Percentiles rank a stretch among this genome's conserved stretches.
Conservation (phyloP, 306 rosid species). For the Urtica urens region DNA sequence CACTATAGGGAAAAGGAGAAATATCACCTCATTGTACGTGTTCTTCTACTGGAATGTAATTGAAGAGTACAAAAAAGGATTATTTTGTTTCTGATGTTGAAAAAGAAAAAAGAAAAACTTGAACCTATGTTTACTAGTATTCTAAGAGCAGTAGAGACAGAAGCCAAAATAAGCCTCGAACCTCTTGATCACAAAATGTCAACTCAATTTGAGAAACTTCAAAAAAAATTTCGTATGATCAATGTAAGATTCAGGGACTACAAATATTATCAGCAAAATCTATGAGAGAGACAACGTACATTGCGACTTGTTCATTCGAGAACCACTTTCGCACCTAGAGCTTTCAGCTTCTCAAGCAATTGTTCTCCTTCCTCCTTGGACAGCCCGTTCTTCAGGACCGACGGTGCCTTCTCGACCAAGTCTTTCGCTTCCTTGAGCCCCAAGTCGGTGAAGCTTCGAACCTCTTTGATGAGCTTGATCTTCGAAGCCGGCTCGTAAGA, state of each 20-base stretch:
- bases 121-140: too few relatives aligned
- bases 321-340: slow-evolving; percentile 79
- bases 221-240: too few relatives aligned
- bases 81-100: too few relatives aligned
- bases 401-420: slow-evolving; percentile 68
- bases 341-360: slow-evolving; percentile 70
- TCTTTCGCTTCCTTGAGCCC: slow-evolving; percentile 89
- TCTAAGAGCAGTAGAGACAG: too few relatives aligned
- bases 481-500: slow-evolving; percentile 74
- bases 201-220: too few relatives aligned
- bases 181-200: background rate
- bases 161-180: background rate
- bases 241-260: too few relatives aligned
- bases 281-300: slow-evolving; percentile 5
- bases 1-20: too few relatives aligned
- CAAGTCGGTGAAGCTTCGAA: slow-evolving; percentile 68
- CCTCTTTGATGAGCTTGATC: slow-evolving; percentile 82
- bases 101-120: too few relatives aligned
- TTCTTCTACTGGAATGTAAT: too few relatives aligned
- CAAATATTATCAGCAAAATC: background rate
- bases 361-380: slow-evolving; percentile 90
- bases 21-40: too few relatives aligned
- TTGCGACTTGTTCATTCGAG: slow-evolving; percentile 36
- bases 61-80: too few relatives aligned
- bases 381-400: slow-evolving; percentile 62